Conservation (phyloP, 768 basidiomycete genomes). For the Inosperma sp. region DNA sequence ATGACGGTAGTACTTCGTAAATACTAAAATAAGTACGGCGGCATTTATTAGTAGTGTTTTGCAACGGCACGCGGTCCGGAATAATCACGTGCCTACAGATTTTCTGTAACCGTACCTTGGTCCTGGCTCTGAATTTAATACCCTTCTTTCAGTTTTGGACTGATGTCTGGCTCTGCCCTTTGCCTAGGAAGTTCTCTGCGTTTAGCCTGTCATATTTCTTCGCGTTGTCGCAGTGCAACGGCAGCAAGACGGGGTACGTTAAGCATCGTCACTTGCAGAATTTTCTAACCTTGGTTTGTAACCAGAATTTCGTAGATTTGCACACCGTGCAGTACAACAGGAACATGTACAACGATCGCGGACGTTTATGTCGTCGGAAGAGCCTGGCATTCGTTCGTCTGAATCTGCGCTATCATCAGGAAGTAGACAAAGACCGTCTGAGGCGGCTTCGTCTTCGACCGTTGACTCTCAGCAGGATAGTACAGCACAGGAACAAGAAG, state of each 20-base stretch:
- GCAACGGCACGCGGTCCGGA: no score
- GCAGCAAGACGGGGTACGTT: not conserved
- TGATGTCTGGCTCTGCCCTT: slow-evolving; percentile 30
- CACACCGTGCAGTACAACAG: not conserved
- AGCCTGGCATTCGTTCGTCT: not conserved
- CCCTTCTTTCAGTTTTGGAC: not conserved
- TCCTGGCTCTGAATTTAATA: not conserved
- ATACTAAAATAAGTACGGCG: no score
- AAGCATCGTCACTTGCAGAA: not conserved
- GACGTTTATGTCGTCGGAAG: not conserved
- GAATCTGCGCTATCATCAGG: not conserved
- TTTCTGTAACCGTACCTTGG: not conserved
- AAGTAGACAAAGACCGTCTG: no score
- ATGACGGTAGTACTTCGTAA: no score
- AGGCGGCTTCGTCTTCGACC: no score
- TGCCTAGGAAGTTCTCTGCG: slow-evolving; percentile 25
- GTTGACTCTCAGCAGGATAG: no score
- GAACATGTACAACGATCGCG: not conserved
- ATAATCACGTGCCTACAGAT: no score
- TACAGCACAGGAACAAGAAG: slow-evolving; percentile 9
- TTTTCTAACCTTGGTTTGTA: not conserved
- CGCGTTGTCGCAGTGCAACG: not conserved
- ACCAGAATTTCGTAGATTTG: not conserved
- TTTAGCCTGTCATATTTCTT: not conserved
- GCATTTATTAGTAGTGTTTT: no score